Base-by-base conservation (phyloP, 1,284 basidiomycete species). In the Leccinum ponderosum region DNA sequence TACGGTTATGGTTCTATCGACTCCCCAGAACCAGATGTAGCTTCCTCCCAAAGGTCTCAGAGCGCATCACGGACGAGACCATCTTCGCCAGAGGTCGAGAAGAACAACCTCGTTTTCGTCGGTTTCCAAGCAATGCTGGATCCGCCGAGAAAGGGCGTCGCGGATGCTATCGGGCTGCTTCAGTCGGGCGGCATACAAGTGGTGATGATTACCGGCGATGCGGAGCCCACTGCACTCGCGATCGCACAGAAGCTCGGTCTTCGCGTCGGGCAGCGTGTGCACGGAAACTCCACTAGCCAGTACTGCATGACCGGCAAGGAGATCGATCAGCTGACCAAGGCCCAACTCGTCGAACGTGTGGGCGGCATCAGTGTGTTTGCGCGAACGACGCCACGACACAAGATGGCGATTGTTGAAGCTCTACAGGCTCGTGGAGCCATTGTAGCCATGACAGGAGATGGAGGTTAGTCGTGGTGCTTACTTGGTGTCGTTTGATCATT, bases 381-480 rank as follows among this genome's bases (percentile, higher is more conserved):
- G 55, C 80, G 96, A 67, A 97, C 95, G 69, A 97, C 95, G 52
- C 96, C 96, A 59, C 85, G 92, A 71, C 97, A 98, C 77, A 98
- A 98, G 80, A 97, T 98, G 95, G 87, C 90, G 53, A 98, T 98
- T 71, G 90, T 98, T 39, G 89, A 93, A 73, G 96, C 95, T 25
- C 94, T 94, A 75, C 95, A 98, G 79, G 78, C 88, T 63, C 82
- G 91, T 54, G 95, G 96, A 0, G 88, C 86, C 3, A 88, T 98
- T 1, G 96, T 98, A 0, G 97, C 95, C 11, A 98, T 98, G 97
- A 98, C 96, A 2, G 96, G 96, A 17, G 96, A 98, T 74, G 96
- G 96, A 71, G 85, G 86, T 86, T 64, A 52, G 64, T 57, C 50
- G 12, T 64, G 48, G 50, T 33, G 3, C 8, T 12, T 6, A 55